A percentile compares a stretch with the other conserved stretches of the same genome.
phyloP scores from a whole-genome alignment of 768 basidiomycete species.

The Auriculariales sp. region DNA sequence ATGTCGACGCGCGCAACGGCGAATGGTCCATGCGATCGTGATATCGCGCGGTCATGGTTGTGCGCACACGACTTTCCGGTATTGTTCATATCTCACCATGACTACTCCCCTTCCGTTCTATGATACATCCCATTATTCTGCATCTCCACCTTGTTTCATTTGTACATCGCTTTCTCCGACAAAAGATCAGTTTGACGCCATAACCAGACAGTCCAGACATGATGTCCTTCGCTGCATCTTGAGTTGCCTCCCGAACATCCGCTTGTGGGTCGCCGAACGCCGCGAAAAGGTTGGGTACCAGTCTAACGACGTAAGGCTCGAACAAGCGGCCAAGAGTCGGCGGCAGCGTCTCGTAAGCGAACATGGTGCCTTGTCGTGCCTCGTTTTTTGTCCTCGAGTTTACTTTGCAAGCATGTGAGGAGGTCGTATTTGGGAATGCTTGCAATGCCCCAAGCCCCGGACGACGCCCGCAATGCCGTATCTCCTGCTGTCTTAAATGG shows the following conservation, averaged over 20 bases:
- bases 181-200: constrained; percentile 94
- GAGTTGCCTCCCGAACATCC: constrained; percentile 87
- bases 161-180: no score
- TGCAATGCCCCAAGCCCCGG: constrained; percentile 77
- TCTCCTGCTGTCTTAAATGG: no score
- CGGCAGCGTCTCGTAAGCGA: constrained; percentile 86
- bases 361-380: constrained; percentile 84
- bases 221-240: constrained; percentile 83
- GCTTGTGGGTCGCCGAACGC: constrained; percentile 75
- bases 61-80: no score
- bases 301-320: constrained; percentile 80
- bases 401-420: constrained; percentile 53
- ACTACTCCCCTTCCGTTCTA: no score
- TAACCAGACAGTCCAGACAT: constrained; percentile 93
- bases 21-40: no score
- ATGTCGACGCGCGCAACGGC: no score
- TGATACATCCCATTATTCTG: no score
- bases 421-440: constrained; percentile 76
- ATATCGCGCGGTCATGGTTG: no score
- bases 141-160: no score
- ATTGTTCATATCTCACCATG: no score
- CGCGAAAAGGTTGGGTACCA: constrained; percentile 68
- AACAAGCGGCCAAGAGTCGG: constrained; percentile 77
- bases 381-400: constrained; percentile 88
- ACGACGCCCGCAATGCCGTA: constrained; percentile 90